Conservation (phyloP, 225 moss, liverwort and hornwort species). For the Sphagnum contortum region DNA sequence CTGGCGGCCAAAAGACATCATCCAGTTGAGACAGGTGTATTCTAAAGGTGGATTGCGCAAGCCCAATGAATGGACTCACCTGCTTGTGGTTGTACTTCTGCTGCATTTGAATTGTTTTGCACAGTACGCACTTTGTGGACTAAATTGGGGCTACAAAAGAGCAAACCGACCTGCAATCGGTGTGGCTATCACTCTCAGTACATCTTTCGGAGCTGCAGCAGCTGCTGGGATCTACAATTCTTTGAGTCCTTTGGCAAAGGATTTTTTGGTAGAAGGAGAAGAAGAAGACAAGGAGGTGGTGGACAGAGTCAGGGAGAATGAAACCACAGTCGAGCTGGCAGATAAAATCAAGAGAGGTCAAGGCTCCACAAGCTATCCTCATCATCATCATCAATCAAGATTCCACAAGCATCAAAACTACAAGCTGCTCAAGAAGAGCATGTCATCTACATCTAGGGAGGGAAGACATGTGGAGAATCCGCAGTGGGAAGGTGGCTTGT, state of each 20-base stretch:
- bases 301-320: conserved; percentile 16
- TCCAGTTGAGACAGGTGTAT: conserved; percentile 63
- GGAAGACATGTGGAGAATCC: conserved; percentile 58
- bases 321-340: background rate
- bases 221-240: conserved; percentile 78
- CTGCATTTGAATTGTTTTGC: conserved; percentile 76
- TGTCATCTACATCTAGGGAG: conserved; percentile 66
- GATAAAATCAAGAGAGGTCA: no score
- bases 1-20: conserved; percentile 59
- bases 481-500: conserved; percentile 71
- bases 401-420: conserved; percentile 40
- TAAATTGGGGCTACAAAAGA: conserved; percentile 95
- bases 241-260: conserved; percentile 71
- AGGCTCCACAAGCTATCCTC: no score
- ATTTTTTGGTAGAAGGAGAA: conserved; percentile 47
- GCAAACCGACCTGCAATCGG: conserved; percentile 67
- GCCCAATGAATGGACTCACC: conserved; percentile 87
- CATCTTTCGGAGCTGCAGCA: conserved; percentile 62
- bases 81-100: conserved; percentile 66
- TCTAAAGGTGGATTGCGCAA: conserved; percentile 84
- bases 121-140: conserved; percentile 81
- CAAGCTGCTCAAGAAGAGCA: conserved; percentile 67
- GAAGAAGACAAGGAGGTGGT: conserved; percentile 17
- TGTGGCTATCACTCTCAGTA: conserved; percentile 58
- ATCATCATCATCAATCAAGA: conserved; percentile 16